Percentiles rank a stretch among this genome's conserved stretches.
Evolutionary conservation across 1,284 basidiomycete species (phyloP).

Genomic region (Leccinum fuscescens): DNA sequence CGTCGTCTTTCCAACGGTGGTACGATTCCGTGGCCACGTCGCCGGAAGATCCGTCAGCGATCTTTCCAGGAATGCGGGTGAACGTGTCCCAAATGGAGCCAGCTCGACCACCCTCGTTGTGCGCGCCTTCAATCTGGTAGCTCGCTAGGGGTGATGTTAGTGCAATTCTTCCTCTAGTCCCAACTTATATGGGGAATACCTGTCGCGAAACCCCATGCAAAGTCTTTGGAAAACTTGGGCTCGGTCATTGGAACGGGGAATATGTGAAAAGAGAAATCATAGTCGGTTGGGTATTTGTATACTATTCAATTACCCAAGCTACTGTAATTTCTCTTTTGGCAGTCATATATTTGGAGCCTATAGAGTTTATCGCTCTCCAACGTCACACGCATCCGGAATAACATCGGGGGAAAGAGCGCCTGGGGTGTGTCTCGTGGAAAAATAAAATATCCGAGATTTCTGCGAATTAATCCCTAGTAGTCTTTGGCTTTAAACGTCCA

Average conservation of each 20-base stretch:
- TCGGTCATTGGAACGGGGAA: background rate
- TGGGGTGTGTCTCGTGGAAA: background rate
- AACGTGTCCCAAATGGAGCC: conserved; percentile 77
- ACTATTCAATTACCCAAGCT: too few relatives aligned
- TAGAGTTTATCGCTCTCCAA: background rate
- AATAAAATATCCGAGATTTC: background rate
- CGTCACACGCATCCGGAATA: conserved; percentile 1
- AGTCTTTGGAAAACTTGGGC: conserved; percentile 3
- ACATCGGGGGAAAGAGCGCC: background rate
- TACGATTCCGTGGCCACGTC: conserved; percentile 40
- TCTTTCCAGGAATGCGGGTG: conserved; percentile 63
- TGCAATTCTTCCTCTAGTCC: background rate
- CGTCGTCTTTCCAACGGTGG: conserved; percentile 39
- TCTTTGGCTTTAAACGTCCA: background rate
- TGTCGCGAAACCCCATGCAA: conserved; percentile 8
- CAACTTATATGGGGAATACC: background rate
- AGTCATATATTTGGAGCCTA: background rate
- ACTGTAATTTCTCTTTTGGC: background rate
- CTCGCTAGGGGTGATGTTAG: conserved; percentile 38
- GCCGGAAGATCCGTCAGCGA: conserved; percentile 39
- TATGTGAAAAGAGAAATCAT: background rate
- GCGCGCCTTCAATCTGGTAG: conserved; percentile 70
- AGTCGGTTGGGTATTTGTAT: background rate
- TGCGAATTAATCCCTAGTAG: background rate
- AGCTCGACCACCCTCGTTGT: conserved; percentile 54